Percentiles rank a stretch among this genome's conserved stretches.
phyloP scores from a whole-genome alignment of 2,329 filamentous ascomycete species.

The Talaromyces sp. region DNA sequence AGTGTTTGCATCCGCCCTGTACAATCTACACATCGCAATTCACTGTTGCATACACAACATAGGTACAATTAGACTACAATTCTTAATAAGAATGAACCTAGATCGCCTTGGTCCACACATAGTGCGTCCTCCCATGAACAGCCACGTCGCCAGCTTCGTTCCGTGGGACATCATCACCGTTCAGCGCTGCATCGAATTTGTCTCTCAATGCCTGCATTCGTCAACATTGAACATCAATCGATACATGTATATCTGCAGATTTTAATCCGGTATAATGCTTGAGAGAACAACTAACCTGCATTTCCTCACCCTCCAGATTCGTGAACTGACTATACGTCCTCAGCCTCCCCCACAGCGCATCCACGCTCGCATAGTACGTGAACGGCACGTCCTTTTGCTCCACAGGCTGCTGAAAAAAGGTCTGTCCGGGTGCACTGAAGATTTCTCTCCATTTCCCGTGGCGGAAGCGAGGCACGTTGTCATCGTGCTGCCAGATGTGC shows the following conservation, averaged over 20 bases:
- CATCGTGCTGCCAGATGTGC: slow-evolving; percentile 51
- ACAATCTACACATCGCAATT: not conserved
- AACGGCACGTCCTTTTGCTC: slow-evolving; percentile 54
- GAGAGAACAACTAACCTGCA: slow-evolving; percentile 31
- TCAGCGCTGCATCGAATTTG: slow-evolving; percentile 52
- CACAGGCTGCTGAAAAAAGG: slow-evolving; percentile 58
- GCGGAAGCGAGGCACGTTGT: slow-evolving; percentile 61
- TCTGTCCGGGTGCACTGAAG: slow-evolving; percentile 56
- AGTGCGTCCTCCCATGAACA: slow-evolving; percentile 59
- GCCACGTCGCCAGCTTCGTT: slow-evolving; percentile 60
- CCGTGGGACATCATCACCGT: slow-evolving; percentile 19
- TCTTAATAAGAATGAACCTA: slow-evolving; percentile 14
- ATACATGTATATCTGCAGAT: no score
- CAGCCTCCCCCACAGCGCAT: slow-evolving; percentile 60
- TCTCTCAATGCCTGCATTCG: slow-evolving; percentile 38
- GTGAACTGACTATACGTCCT: slow-evolving; percentile 65
- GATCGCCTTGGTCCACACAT: slow-evolving; percentile 52
- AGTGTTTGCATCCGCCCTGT: slow-evolving; percentile 16
- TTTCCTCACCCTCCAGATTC: slow-evolving; percentile 48
- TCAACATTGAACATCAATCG: not conserved
- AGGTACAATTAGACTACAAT: not conserved
- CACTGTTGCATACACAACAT: not conserved
- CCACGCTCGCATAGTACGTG: slow-evolving; percentile 53
- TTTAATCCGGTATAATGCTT: not conserved
- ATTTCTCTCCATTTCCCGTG: slow-evolving; percentile 60